A percentile compares a stretch with the other conserved stretches of the same genome.
Conservation (phyloP, 148 eudicot genomes). For the Heliosperma pusillum region DNA sequence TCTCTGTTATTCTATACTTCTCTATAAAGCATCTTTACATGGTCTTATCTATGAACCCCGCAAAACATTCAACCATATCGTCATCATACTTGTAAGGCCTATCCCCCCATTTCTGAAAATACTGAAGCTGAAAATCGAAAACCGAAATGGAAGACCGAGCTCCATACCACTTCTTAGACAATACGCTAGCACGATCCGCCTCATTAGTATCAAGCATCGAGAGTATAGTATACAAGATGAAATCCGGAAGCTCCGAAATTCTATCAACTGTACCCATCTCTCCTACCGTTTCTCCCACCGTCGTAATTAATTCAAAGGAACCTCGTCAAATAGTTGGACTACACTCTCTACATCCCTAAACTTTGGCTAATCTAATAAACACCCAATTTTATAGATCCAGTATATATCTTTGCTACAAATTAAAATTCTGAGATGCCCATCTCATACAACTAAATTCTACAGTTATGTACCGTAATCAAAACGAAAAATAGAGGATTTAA, state of each 20-base stretch:
- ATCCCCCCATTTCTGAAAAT: too few relatives aligned
- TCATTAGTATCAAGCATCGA: not conserved
- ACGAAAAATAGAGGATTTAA: not conserved
- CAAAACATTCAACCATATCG: not conserved
- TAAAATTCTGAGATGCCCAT: not conserved
- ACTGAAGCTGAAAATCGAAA: not conserved
- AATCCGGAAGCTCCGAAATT: conserved; percentile 1
- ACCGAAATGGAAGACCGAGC: conserved; percentile 11
- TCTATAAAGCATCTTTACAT: not conserved
- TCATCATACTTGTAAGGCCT: not conserved
- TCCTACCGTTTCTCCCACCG: not conserved
- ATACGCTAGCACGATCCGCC: not conserved
- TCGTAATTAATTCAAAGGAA: not conserved
- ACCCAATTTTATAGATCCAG: not conserved
- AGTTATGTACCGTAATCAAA: not conserved
- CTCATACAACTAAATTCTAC: not conserved
- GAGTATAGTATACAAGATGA: conserved; percentile 1
- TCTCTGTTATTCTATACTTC: conserved; percentile 1
- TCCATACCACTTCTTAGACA: conserved; percentile 8
- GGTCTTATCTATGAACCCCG: conserved; percentile 3
- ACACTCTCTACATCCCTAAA: not conserved
- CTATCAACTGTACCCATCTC: conserved; percentile 14
- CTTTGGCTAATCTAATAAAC: not conserved
- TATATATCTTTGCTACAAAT: not conserved
- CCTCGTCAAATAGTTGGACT: conserved; percentile 14